Base-by-base conservation (phyloP, 2,329 filamentous ascomycete species). In the Didymella lethalis region DNA sequence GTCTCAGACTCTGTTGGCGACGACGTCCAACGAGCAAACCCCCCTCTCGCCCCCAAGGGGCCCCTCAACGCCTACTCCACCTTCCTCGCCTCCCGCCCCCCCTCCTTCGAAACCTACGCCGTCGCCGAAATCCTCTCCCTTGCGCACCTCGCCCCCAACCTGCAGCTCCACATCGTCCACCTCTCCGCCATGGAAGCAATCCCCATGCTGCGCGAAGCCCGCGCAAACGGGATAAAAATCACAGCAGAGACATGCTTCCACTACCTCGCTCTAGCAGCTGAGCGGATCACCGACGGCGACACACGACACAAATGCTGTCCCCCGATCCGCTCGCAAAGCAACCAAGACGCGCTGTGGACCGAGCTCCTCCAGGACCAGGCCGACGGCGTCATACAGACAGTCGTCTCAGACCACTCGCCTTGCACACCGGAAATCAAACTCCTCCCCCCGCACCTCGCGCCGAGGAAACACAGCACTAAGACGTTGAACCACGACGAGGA, bases 241-340 rank as follows among this genome's bases (percentile, higher is more conserved):
- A 96, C 93, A 0, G 93, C 93, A 54, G 93, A 97, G 80, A 97
- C 93, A 2, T 97, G 93, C 81, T 97, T 96, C 84, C 93, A 97
- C 81, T 97, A 97, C 78, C 87, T 97, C 14, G 90, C 90, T 3
- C 84, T 97, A 2, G 89, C 91, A 0, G 88, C 93, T 0, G 93
- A 97, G 79, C 84, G 89, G 64, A 91, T 97, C 57, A 84, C 87
- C 57, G 86, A 92, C 64, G 93, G 93, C 44, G 93, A 97, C 77
- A 97, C 93, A 28, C 81, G 93, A 56, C 93, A 97, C 82, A 97
- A 97, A 79, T 97, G 93, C 84, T 97, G 93, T 77, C 93, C 93
- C 28, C 93, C 93, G 0, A 97, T 97, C 75, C 90, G 93, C 54
- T 88, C 86, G 63, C 87, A 89, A 69, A 80, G 84, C 38, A 97